phyloP scores from a whole-genome alignment of 2,329 filamentous ascomycete genomes.

The Phyllosticta citribraziliensis region DNA sequence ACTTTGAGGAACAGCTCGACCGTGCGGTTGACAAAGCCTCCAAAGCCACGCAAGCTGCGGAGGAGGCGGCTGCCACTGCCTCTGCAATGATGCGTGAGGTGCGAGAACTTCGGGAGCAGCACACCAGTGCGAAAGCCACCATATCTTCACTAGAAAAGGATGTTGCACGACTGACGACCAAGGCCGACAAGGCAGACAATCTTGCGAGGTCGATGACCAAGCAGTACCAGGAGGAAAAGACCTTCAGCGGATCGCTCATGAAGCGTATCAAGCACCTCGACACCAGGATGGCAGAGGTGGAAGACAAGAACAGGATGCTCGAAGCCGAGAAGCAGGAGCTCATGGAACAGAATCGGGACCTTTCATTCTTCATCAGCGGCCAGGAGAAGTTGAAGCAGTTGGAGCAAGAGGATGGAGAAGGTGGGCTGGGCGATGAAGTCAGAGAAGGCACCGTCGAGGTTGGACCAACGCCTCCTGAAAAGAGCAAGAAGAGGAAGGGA shows the following conservation, averaged over 20 bases:
- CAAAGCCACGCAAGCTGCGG: constrained; percentile 59
- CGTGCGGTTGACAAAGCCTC: constrained; percentile 84
- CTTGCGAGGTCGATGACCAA: constrained; percentile 67
- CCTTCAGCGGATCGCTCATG: constrained; percentile 71
- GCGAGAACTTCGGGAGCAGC: constrained; percentile 42
- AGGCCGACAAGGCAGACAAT: constrained; percentile 61
- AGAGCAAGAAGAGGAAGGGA: constrained; percentile 20
- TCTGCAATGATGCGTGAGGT: constrained; percentile 43
- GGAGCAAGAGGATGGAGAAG: constrained; percentile 58
- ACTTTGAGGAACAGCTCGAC: constrained; percentile 87
- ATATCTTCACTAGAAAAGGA: constrained; percentile 65
- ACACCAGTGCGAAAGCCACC: constrained; percentile 43
- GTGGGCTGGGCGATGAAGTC: constrained; percentile 41
- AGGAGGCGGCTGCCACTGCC: constrained; percentile 42
- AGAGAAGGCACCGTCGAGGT: constrained; percentile 22
- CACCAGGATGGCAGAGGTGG: constrained; percentile 47
- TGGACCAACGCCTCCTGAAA: constrained; percentile 17
- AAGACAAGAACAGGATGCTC: constrained; percentile 32
- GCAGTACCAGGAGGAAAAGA: constrained; percentile 77
- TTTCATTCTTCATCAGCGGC: constrained; percentile 79
- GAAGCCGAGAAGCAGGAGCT: constrained; percentile 57
- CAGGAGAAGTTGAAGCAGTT: constrained; percentile 69
- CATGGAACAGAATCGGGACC: constrained; percentile 75
- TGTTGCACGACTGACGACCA: constrained; percentile 42
- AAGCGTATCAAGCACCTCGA: constrained; percentile 65